phyloP scores from a whole-genome alignment of 805 yeast genomes.

The Candida sphagnicola region DNA sequence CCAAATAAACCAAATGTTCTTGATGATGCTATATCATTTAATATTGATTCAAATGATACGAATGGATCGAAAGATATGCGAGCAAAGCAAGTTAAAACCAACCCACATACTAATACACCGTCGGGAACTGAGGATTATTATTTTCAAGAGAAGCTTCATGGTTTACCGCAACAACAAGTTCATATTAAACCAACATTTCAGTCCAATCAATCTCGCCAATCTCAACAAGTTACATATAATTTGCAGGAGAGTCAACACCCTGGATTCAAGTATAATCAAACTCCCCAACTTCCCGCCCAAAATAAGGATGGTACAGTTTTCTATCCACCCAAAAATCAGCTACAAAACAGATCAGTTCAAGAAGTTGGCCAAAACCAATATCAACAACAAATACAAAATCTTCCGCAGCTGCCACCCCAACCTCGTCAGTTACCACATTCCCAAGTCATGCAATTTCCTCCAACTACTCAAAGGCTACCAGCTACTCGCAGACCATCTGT shows the following conservation, averaged over 20 bases:
- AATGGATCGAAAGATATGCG: too few species aligned
- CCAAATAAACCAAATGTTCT: too few species aligned
- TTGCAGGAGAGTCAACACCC: neutral
- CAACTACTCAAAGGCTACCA: neutral
- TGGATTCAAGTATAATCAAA: neutral
- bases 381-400: neutral
- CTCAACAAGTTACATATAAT: neutral
- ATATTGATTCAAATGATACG: too few species aligned
- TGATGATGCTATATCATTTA: too few species aligned
- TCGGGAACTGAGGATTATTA: too few species aligned
- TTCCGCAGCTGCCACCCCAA: neutral
- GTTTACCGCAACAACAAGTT: neutral
- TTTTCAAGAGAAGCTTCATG: too few species aligned
- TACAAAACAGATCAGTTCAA: neutral
- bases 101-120: too few species aligned
- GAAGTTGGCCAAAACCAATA: neutral
- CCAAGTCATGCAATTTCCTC: neutral
- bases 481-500: neutral
- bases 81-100: too few species aligned
- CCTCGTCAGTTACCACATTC: neutral
- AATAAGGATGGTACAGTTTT: neutral
- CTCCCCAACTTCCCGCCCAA: neutral
- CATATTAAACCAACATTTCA: constrained; percentile 3
- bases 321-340: neutral
- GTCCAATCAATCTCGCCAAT: neutral